phyloP scores from a whole-genome alignment of 164 flowering plant species.

The Hamamelis virginiana region DNA sequence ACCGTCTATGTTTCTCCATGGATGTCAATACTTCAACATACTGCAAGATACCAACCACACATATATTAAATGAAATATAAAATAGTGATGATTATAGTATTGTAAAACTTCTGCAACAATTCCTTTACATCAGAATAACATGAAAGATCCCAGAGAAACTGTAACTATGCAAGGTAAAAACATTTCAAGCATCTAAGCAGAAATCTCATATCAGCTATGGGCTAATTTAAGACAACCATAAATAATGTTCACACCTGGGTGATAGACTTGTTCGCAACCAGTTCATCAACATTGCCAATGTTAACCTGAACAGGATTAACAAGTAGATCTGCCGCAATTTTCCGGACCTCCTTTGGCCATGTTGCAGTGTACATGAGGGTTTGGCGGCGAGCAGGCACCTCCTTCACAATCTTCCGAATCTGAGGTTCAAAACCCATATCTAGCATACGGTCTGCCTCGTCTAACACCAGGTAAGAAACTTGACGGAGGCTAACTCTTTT shows the following conservation, averaged over 20 bases:
- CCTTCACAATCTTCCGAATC: constrained; percentile 82
- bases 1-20: constrained; percentile 70
- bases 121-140: not conserved
- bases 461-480: constrained; percentile 80
- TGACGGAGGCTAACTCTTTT: constrained; percentile 67
- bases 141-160: not conserved
- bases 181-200: not conserved
- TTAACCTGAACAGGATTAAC: constrained; percentile 86
- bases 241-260: constrained; percentile 57
- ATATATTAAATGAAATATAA: too few relatives aligned
- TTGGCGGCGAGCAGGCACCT: constrained; percentile 77
- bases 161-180: not conserved
- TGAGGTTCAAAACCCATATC: constrained; percentile 99
- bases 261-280: constrained; percentile 91
- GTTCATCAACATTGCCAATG: constrained; percentile 85
- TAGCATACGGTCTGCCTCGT: constrained; percentile 97
- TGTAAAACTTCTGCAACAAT: not conserved
- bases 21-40: constrained; percentile 62
- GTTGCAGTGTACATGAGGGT: constrained; percentile 97
- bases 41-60: constrained; percentile 32
- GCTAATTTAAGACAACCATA: not conserved
- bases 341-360: constrained; percentile 94
- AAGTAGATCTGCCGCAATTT: constrained; percentile 85
- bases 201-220: not conserved
- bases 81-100: too few relatives aligned